Percentiles rank a stretch among this genome's conserved stretches.
phyloP scores from a whole-genome alignment of 2,329 filamentous ascomycete species.

The Fusarium sp. region DNA sequence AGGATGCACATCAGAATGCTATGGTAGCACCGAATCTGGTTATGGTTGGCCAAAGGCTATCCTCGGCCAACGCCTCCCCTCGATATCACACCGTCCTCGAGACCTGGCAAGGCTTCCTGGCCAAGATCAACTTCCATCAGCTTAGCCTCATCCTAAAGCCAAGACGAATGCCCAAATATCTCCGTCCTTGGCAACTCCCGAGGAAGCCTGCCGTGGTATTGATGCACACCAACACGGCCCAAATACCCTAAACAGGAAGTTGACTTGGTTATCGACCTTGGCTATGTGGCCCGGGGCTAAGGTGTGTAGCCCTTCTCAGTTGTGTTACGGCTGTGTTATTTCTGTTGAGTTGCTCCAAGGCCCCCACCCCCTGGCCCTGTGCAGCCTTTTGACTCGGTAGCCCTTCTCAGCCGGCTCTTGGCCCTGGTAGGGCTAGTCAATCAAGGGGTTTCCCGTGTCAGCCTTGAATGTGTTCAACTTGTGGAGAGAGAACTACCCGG shows the following conservation, averaged over 20 bases:
- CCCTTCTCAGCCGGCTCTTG: constrained; percentile 14
- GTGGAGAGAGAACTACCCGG: constrained; percentile 9
- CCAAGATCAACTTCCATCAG: background rate
- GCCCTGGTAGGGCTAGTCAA: constrained; percentile 13
- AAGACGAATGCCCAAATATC: background rate
- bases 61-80: constrained; percentile 5
- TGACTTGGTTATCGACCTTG: constrained; percentile 12
- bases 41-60: background rate
- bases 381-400: too few relatives aligned
- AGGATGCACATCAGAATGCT: background rate
- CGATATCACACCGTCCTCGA: constrained; percentile 22
- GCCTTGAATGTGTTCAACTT: constrained; percentile 3
- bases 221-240: constrained; percentile 29
- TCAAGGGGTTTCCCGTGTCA: constrained; percentile 8
- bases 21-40: background rate
- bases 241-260: constrained; percentile 37
- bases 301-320: background rate
- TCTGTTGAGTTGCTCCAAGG: too few relatives aligned
- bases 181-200: background rate
- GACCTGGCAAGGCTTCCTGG: background rate
- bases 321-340: too few relatives aligned
- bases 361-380: too few relatives aligned
- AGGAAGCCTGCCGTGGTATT: constrained; percentile 1
- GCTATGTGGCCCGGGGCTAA: background rate
- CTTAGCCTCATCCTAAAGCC: background rate